Evolutionary conservation across 768 basidiomycete species (phyloP).

Genomic region (Pleurotus tuber-regium): DNA sequence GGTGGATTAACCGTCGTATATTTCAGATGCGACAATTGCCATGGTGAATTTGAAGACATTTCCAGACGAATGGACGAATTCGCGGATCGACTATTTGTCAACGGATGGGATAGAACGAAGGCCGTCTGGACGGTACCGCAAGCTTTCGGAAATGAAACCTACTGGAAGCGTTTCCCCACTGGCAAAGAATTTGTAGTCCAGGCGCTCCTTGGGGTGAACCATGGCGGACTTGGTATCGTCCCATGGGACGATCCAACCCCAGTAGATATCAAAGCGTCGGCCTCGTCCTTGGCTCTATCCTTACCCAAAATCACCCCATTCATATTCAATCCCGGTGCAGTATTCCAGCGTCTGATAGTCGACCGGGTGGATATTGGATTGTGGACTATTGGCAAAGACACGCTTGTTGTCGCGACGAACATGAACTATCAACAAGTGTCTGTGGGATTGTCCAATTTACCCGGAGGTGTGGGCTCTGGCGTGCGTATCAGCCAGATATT

Average conservation of each 20-base stretch:
- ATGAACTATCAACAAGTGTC: constrained; percentile 37
- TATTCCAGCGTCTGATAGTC: constrained; percentile 37
- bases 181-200: constrained; percentile 70
- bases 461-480: constrained; percentile 6
- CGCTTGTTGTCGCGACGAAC: constrained; percentile 51
- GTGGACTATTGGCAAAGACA: constrained; percentile 41
- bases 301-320: constrained; percentile 44
- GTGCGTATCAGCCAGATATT: constrained; percentile 18
- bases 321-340: constrained; percentile 40
- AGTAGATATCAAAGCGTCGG: constrained; percentile 48
- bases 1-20: background rate
- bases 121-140: constrained; percentile 82
- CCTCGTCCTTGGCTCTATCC: constrained; percentile 46
- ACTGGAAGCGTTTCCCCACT: constrained; percentile 63
- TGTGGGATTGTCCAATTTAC: constrained; percentile 26
- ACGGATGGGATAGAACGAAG: constrained; percentile 68
- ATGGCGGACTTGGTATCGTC: constrained; percentile 61
- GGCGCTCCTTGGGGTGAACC: constrained; percentile 65
- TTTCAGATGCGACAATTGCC: constrained; percentile 55
- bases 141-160: constrained; percentile 63
- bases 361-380: constrained; percentile 47
- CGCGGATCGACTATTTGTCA: constrained; percentile 50
- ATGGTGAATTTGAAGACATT: constrained; percentile 70
- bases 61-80: constrained; percentile 67
- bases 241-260: constrained; percentile 57